Base-by-base conservation (phyloP, 495 filamentous ascomycete species). In the Melanomma pulvis-pyrius region DNA sequence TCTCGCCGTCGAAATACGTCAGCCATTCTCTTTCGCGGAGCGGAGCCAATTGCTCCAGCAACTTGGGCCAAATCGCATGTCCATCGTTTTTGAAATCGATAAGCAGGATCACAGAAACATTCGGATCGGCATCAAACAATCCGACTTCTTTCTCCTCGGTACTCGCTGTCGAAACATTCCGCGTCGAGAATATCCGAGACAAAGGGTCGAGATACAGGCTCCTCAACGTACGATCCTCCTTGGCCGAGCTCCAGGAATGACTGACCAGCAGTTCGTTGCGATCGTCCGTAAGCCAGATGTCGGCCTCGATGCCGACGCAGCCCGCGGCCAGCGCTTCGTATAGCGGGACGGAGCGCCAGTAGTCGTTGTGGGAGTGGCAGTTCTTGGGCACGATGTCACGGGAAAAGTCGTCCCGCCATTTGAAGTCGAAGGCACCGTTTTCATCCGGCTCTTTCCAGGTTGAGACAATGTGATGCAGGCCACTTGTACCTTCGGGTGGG, bases 11-110 rank as follows among this genome's bases (percentile, higher is more conserved):
- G 29, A 71, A 75, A 57, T 77, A 71, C 7, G 78, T 80, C 11
- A 83, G 71, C 64, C 77, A 81, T 21, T 76, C 77, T 15, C 67
- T 72, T 19, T 72, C 59, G 1, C 76, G 75, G 17, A 83, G 68
- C 1, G 77, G 75, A n/a, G 78, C 63, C 28, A 83, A 75, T 30
- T 82, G 78, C 24, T 61, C 55, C 15, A 76, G 63, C 4, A 83
- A 73, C 17, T 73, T 67, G 9, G 77, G 75, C 75, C 80, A 80
- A 0, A 74, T 72, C 8, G 62, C 56, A 24, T 70, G 61, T 2
- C 75, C 76, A 44, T 77, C 72, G 19, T 75, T 78, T 56, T 82
- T 82, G 65, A 82, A 78, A 50, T 82, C 80, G 50, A 80, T 30
- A 65, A 61, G 46, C 24, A 69, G 68, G 30, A 70, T 48, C 0